Evolutionary conservation across 1,284 basidiomycete species (phyloP), one percentile per base, ranked within the genome.

Genomic region (Leucoagaricus sp.): DNA sequence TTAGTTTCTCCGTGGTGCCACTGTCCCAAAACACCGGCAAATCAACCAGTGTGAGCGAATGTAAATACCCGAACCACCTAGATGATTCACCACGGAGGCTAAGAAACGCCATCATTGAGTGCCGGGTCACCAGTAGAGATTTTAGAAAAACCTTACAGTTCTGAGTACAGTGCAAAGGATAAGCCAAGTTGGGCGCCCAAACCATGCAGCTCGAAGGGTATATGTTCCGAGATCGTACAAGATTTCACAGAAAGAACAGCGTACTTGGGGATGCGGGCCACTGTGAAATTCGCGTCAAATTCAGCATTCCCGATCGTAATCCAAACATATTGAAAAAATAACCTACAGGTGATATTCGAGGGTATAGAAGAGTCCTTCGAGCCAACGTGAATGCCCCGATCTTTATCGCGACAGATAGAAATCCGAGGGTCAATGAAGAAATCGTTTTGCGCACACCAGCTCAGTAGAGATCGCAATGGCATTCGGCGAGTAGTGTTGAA

Each of bases 51-150:
- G 88, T 85, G 6, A 93, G 74, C 12, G 86, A 85, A 62, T 85
- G 80, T 12, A 93, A 64, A 69, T 92, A 93, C 40, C 80, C 82
- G 62, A 69, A 75, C 87, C 88, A 93, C 50, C 72, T 73, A 4
- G 90, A 91, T 28, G 58, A 49, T 65, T 71, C 31, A 71, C 70
- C 67, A 75, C 80, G 69, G 1, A 49, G 23, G 46, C 74, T 60
- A 41, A 67, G 58, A 49, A 52, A 19, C 25, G 23, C 19, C 17
- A 21, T 25, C 33, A 47, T 41, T 36, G 36, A 48, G 12, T 15
- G n/a, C 47, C 15, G 17, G 31, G 17, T 19, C 1, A 9, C 28
- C 13, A n/a, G 47, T 48, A 36, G 46, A 56, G 33, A 65, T 61
- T 33, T 33, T 33, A 33, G 31, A 75, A 15, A 6, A 26, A 26